Conservation (phyloP, 306 rosid species). For the Vigna radiata region DNA sequence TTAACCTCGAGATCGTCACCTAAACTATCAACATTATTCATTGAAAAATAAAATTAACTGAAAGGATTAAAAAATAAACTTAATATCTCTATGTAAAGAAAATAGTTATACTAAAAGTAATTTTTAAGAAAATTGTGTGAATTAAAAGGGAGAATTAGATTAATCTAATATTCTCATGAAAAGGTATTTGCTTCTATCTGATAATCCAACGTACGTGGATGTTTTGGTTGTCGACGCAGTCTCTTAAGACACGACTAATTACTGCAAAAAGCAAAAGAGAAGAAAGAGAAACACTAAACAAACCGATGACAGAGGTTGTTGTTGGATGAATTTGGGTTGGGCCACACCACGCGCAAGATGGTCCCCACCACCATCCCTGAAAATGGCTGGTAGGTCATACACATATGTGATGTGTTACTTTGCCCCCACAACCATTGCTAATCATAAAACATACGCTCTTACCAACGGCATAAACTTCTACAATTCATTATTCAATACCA, state of each 20-base stretch:
- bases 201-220: neutral
- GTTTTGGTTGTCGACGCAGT: neutral
- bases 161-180: neutral
- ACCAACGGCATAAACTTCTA: constrained; percentile 9
- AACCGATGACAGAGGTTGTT: constrained; percentile 21
- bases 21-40: neutral
- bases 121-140: neutral
- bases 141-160: too few relatives aligned
- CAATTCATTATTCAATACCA: constrained; percentile 24
- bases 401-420: constrained; percentile 8
- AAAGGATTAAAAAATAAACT: too few relatives aligned
- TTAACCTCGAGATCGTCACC: neutral
- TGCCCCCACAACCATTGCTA: constrained; percentile 32
- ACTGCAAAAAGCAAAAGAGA: constrained; percentile 11
- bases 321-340: constrained; percentile 48
- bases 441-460: constrained; percentile 50
- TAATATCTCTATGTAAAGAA: too few relatives aligned
- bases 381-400: constrained; percentile 44
- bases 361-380: constrained; percentile 46
- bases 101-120: too few relatives aligned
- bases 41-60: too few relatives aligned
- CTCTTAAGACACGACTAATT: neutral
- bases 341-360: constrained; percentile 51
- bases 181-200: neutral
- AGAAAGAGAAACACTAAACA: constrained; percentile 1